A percentile compares a stretch with the other conserved stretches of the same genome.
Evolutionary conservation across 140 eudicot species (phyloP).

Genomic region (Flaveria floridana): DNA sequence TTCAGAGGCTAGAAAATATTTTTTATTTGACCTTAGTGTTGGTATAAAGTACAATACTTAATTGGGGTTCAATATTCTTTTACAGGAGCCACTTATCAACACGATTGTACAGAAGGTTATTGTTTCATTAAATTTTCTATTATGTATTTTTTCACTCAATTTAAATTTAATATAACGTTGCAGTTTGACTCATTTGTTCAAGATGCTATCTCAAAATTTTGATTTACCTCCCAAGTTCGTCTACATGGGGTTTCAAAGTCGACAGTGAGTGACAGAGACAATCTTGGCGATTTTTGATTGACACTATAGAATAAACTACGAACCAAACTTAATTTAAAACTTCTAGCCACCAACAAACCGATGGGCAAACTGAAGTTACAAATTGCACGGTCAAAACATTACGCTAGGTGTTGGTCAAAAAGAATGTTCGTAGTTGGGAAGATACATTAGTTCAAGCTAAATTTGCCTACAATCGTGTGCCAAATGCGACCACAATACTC

Average conservation of each 20-base stretch:
- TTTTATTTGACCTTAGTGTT: too few species aligned
- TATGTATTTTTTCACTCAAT: too few species aligned
- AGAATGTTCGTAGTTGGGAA: background rate
- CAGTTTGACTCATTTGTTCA: too few species aligned
- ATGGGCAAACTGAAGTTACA: background rate
- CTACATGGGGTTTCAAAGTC: background rate
- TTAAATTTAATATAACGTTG: too few species aligned
- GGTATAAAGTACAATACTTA: too few species aligned
- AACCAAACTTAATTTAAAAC: background rate
- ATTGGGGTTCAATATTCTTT: too few species aligned
- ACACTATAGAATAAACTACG: background rate
- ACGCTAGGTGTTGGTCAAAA: background rate
- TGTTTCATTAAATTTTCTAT: too few species aligned
- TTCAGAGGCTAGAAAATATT: too few species aligned
- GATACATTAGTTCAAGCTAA: background rate
- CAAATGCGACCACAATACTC: too few species aligned
- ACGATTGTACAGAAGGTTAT: too few species aligned
- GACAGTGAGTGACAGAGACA: background rate
- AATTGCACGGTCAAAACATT: background rate
- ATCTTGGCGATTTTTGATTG: background rate
- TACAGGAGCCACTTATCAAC: too few species aligned
- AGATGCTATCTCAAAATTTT: too few species aligned
- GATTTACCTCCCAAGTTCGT: background rate
- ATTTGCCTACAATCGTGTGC: background rate
- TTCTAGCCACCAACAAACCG: background rate